Conservation (phyloP, 805 yeast genomes). For the Suhomyces tanzawaensis region DNA sequence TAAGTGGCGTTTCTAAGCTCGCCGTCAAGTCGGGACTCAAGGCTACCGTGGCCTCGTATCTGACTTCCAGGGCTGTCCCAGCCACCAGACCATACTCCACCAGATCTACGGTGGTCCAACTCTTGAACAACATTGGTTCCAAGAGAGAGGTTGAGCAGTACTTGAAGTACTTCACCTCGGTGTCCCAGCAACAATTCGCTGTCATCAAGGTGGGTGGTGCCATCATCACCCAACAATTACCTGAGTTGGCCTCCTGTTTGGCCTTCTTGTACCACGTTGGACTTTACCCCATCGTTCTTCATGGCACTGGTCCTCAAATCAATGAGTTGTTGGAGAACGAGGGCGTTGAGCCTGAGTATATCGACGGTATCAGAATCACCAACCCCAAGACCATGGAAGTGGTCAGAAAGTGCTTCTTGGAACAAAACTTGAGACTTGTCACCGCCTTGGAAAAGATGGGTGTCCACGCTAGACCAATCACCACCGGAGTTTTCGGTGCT, state of each 20-base stretch:
- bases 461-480: conserved; percentile 97
- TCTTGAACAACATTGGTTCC: conserved; percentile 93
- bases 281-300: conserved; percentile 91
- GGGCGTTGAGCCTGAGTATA: conserved; percentile 93
- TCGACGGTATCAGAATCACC: conserved; percentile 95
- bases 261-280: conserved; percentile 98
- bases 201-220: conserved; percentile 99
- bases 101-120: conserved; percentile 92
- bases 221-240: conserved; percentile 89
- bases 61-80: background rate
- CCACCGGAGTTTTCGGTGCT: conserved; percentile 96
- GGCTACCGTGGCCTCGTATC: conserved; percentile 1
- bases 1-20: background rate
- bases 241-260: conserved; percentile 90
- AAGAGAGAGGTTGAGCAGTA: conserved; percentile 98
- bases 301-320: conserved; percentile 99
- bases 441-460: conserved; percentile 96
- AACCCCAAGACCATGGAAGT: conserved; percentile 93
- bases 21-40: conserved; percentile 6
- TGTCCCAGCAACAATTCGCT: conserved; percentile 94
- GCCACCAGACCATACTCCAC: conserved; percentile 47
- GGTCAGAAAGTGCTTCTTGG: conserved; percentile 91
- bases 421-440: conserved; percentile 91
- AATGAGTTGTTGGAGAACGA: conserved; percentile 89
- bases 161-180: conserved; percentile 93